A percentile compares a stretch with the other conserved stretches of the same genome.
Conservation (phyloP, 2,329 filamentous ascomycete genomes). For the Dactylellina cionopaga region DNA sequence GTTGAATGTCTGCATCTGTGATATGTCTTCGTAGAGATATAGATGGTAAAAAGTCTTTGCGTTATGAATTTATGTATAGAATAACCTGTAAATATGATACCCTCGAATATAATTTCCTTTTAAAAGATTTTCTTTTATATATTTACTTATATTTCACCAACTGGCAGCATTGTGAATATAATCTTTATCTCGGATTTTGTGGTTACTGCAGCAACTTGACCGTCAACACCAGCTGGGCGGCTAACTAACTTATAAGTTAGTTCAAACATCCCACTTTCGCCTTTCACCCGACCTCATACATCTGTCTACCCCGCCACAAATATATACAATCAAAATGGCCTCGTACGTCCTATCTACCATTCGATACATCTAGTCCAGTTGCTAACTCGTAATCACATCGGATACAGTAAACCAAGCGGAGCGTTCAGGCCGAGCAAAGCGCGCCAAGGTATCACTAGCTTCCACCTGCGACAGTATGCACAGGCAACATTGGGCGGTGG, state of each 20-base stretch:
- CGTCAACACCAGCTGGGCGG: neutral
- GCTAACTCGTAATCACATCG: constrained; percentile 1
- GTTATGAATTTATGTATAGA: neutral
- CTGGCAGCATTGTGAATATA: too few relatives aligned
- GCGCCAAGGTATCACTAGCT: constrained; percentile 86
- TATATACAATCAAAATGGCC: constrained; percentile 25
- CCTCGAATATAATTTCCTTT: neutral
- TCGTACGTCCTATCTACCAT: constrained; percentile 18
- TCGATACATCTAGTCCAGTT: neutral
- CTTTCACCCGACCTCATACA: neutral
- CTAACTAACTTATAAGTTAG: neutral
- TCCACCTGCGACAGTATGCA: constrained; percentile 96
- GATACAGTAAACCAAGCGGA: constrained; percentile 5
- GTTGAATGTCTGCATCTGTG: neutral
- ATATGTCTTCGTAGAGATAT: neutral
- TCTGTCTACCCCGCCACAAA: neutral
- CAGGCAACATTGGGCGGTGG: constrained; percentile 96
- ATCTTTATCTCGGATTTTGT: too few relatives aligned
- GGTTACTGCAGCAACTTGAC: constrained; percentile 39
- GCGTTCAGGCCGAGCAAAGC: constrained; percentile 83
- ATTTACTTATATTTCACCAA: neutral
- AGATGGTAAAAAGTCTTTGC: neutral
- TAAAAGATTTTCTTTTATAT: neutral
- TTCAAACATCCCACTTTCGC: constrained; percentile 4
- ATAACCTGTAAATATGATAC: neutral